Evolutionary conservation across 306 rosid genomes (phyloP).

Genomic region (Rosa multiflora): DNA sequence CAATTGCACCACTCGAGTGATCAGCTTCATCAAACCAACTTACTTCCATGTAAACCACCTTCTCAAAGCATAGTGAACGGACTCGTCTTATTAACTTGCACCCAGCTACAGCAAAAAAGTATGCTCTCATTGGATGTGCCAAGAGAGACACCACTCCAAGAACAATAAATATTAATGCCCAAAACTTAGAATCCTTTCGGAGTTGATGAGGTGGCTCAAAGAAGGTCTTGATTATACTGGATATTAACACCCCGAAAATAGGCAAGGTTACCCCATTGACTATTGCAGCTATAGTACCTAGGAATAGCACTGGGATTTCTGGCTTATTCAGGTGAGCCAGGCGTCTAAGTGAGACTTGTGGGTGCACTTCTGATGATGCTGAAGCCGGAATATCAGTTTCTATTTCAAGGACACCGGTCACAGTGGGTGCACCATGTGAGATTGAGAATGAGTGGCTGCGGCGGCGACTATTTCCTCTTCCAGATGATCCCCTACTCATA

Average conservation of each 20-base stretch:
- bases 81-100: conserved; percentile 55
- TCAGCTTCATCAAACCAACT: conserved; percentile 48
- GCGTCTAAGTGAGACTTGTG: too few relatives aligned
- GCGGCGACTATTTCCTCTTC: too few relatives aligned
- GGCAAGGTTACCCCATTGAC: not conserved
- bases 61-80: conserved; percentile 61
- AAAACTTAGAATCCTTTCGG: conserved; percentile 10
- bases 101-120: conserved; percentile 66
- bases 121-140: conserved; percentile 44
- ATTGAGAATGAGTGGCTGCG: too few relatives aligned
- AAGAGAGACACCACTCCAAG: conserved; percentile 39
- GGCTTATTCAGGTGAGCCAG: not conserved
- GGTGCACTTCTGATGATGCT: too few relatives aligned
- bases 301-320: conserved; percentile 18
- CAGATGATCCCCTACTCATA: too few relatives aligned
- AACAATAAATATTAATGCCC: conserved; percentile 46
- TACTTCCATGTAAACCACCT: conserved; percentile 47
- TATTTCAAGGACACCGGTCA: too few relatives aligned
- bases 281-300: conserved; percentile 19
- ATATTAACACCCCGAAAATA: too few relatives aligned
- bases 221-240: too few relatives aligned
- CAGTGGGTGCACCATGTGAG: too few relatives aligned
- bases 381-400: too few relatives aligned
- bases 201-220: too few relatives aligned
- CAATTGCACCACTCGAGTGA: conserved; percentile 67